Evolutionary conservation across 164 flowering plant genomes (phyloP).

Genomic region (Chimonanthus praecox): DNA sequence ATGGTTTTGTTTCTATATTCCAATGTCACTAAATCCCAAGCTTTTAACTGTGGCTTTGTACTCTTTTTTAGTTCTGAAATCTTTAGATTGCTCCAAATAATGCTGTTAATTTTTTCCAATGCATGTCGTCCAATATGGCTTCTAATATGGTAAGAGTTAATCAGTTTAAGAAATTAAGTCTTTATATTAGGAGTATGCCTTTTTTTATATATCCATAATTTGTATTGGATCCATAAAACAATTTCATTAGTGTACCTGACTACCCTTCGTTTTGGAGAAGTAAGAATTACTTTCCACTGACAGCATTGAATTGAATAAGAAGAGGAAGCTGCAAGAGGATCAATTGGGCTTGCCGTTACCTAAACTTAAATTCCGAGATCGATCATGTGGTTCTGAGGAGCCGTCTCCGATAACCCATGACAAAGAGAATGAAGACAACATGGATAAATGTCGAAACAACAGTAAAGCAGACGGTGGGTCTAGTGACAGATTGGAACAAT

Average conservation of each 20-base stretch:
- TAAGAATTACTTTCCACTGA: not conserved
- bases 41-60: too few relatives aligned
- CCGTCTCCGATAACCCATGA: constrained; percentile 2
- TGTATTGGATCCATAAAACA: not conserved
- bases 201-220: not conserved
- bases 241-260: too few relatives aligned
- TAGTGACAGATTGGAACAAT: constrained; percentile 13
- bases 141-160: not conserved
- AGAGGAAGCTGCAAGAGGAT: constrained; percentile 55
- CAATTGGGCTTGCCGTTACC: constrained; percentile 40
- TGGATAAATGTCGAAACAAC: not conserved
- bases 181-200: too few relatives aligned
- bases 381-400: constrained; percentile 13
- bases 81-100: not conserved
- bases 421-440: constrained; percentile 10
- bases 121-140: not conserved
- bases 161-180: not conserved
- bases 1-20: not conserved
- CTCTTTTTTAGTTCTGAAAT: too few relatives aligned
- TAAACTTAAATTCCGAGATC: constrained; percentile 41
- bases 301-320: constrained; percentile 35
- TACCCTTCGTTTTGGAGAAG: not conserved
- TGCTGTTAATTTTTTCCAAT: not conserved
- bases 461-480: constrained; percentile 8
- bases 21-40: not conserved